These are phyloP conservation scores for Lachancea fermentati DNA, from an alignment of 805 yeast species.

Conservation along the genomic window DNA sequence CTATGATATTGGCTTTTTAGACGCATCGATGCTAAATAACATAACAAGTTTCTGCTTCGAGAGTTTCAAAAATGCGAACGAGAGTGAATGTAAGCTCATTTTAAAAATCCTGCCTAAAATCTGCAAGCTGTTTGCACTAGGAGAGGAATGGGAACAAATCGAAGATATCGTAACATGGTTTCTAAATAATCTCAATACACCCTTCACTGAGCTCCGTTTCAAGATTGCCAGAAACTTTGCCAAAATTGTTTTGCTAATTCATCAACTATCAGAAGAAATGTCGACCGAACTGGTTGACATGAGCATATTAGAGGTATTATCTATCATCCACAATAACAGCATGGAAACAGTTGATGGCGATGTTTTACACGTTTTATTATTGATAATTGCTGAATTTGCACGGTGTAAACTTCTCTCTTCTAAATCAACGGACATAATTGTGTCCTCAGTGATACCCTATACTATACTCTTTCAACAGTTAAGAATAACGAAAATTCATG, in stretches of 20 bases:
- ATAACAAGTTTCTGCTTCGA: conserved; percentile 38
- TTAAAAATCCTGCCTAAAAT: conserved; percentile 25
- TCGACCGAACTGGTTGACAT: conserved; percentile 24
- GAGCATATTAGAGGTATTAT: conserved; percentile 24
- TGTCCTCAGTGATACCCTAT: conserved; percentile 34
- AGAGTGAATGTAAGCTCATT: conserved; percentile 3
- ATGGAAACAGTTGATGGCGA: conserved; percentile 26
- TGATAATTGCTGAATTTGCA: conserved; percentile 33
- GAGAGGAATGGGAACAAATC: conserved; percentile 35
- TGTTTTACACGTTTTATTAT: conserved; percentile 31
- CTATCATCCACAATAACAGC: conserved; percentile 7
- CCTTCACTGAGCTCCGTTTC: conserved; percentile 55
- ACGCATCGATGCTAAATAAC: conserved; percentile 24
- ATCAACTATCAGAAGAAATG: conserved; percentile 22
- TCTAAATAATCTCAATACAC: conserved; percentile 38
- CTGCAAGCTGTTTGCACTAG: conserved; percentile 17
- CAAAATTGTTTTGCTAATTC: conserved; percentile 36
- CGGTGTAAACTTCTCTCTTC: conserved; percentile 14
- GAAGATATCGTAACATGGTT: conserved; percentile 48
- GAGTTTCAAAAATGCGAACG: conserved; percentile 11
- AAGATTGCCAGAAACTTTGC: conserved; percentile 63
- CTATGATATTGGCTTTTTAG: neutral
- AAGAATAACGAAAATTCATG: conserved; percentile 46
- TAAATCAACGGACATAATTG: conserved; percentile 6
- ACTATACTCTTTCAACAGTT: conserved; percentile 56